Evolutionary conservation across 768 basidiomycete species (phyloP), one percentile per base, ranked within the genome.

Genomic region (Trametes cinnabarina): DNA sequence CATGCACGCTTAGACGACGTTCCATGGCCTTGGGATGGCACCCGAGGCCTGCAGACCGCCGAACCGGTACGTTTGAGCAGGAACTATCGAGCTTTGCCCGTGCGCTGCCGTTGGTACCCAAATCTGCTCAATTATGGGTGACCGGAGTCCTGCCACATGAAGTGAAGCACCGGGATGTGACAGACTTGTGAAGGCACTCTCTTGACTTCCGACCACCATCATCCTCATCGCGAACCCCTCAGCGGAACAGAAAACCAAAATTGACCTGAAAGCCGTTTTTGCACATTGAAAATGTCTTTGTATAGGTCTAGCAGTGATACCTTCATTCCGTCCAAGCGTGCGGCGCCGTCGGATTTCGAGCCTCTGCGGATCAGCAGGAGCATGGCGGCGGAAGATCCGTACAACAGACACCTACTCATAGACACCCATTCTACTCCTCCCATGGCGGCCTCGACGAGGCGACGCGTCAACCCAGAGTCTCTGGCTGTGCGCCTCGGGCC

Each of bases 401-500:
- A 50, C 55, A 48, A 19, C 50, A 47, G 46, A 37, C 22, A 51
- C 25, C 44, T 56, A 2, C 60, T 61, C 9, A 20, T 52, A 19
- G 51, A 57, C 14, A 42, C 28, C 28, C 50, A 30, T 3, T 37
- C 46, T n/a, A 55, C 47, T 17, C 60, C 50, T 15, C 47, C 51
- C 7, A 19, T 54, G n/a, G 28, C 56, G 2, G 7, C 61, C 37
- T 51, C 63, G 41, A 53, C 63, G 51, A 72, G 74, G 58, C 72
- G 77, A 46, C 73, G 78, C 56, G 86, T 88, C 63, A 87, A 88
- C 62, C 86, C 86, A 4, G 83, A 86, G 61, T 83, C 83, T 48
- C 76, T 89, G 35, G 86, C 87, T n/a, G 70, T 79, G 47, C 80
- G 86, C 17, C 79, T 89, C 43, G 84, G 82, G 41, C 82, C 86